Conservation (phyloP, 1,284 basidiomycete genomes). For the Irpex rosettiformis region DNA sequence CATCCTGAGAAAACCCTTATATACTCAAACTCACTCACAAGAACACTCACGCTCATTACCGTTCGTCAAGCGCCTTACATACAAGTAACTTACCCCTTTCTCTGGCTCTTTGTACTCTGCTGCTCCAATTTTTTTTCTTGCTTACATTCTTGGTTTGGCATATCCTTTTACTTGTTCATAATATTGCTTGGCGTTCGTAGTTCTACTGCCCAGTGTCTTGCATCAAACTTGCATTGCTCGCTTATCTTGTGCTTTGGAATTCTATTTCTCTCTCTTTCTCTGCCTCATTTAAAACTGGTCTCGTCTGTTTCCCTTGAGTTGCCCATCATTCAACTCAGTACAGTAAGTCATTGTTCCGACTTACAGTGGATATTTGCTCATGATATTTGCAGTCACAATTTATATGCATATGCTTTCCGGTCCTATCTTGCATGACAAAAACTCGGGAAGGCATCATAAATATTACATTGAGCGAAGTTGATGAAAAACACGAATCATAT, state of each 20-base stretch:
- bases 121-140: background rate
- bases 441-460: too few species aligned
- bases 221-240: background rate
- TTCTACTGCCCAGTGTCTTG: background rate
- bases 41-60: conserved; percentile 4
- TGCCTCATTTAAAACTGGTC: background rate
- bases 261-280: background rate
- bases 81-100: background rate
- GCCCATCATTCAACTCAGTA: too few species aligned
- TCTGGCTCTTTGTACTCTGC: background rate
- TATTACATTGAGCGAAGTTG: too few species aligned
- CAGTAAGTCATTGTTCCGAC: background rate
- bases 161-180: background rate
- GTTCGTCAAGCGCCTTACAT: conserved; percentile 1
- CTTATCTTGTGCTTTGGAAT: background rate
- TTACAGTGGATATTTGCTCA: background rate
- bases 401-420: background rate
- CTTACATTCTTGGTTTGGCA: background rate
- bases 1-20: background rate
- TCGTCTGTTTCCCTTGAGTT: too few species aligned
- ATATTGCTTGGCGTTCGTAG: background rate
- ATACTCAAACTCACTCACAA: background rate
- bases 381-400: background rate
- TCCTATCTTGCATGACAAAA: too few species aligned
- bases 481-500: too few species aligned